Percentiles rank a stretch among this genome's conserved stretches.
Evolutionary conservation across 2,329 filamentous ascomycete genomes (phyloP).

Genomic region (Fusarium algeriense): DNA sequence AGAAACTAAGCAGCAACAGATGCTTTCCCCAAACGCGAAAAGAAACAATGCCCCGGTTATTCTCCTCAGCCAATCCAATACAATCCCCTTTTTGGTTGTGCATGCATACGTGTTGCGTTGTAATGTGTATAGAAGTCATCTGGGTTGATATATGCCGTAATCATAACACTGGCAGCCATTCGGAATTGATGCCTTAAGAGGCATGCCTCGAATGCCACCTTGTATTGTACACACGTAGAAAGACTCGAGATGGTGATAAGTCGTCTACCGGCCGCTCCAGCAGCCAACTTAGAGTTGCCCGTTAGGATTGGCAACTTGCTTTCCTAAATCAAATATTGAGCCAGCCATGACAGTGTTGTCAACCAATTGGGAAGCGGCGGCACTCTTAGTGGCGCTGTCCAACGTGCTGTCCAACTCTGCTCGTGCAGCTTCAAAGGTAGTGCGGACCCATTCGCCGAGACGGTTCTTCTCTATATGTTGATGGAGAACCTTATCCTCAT

Average conservation of each 20-base stretch:
- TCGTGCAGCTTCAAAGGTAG: constrained; percentile 55
- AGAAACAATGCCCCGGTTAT: constrained; percentile 23
- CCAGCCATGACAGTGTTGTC: constrained; percentile 22
- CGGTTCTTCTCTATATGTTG: constrained; percentile 75
- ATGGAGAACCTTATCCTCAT: constrained; percentile 76
- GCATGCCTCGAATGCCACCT: background rate
- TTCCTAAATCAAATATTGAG: constrained; percentile 40
- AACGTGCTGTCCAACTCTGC: constrained; percentile 50
- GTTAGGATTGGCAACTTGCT: constrained; percentile 13
- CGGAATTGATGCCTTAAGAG: background rate
- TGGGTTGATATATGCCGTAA: constrained; percentile 14
- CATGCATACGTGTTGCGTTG: constrained; percentile 22
- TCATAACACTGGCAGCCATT: constrained; percentile 11
- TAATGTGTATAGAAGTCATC: constrained; percentile 12
- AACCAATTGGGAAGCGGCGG: constrained; percentile 6
- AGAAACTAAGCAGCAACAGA: constrained; percentile 6
- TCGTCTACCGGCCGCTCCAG: background rate
- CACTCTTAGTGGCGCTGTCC: constrained; percentile 49
- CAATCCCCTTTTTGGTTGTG: constrained; percentile 25
- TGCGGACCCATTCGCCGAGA: constrained; percentile 74
- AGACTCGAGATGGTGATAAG: background rate
- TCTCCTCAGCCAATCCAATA: constrained; percentile 34
- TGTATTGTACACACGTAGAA: constrained; percentile 29
- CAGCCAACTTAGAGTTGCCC: constrained; percentile 7
- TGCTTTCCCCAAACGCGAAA: constrained; percentile 19